Evolutionary conservation across 345 rosid species (phyloP).

Genomic region (Capsella bursapastoris): DNA sequence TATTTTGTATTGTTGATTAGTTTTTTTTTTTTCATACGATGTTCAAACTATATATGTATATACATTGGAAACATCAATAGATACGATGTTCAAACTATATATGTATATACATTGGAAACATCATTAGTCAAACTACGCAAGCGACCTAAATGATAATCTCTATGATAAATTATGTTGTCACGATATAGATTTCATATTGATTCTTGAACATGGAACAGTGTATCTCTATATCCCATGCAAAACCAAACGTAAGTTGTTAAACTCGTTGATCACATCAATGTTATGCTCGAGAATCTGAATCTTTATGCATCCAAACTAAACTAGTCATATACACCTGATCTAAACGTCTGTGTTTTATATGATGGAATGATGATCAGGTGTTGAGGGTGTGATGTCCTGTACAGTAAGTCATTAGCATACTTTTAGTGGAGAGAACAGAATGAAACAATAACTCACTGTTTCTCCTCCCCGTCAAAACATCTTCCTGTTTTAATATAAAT

Average conservation of each 20-base stretch:
- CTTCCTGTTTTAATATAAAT: neutral
- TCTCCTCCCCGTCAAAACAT: constrained; percentile 14
- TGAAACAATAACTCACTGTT: constrained; percentile 5
- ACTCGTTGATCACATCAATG: constrained; percentile 1
- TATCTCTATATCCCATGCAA: constrained; percentile 24
- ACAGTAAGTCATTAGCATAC: constrained; percentile 16
- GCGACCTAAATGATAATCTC: neutral
- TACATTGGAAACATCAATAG: too few species aligned
- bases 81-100: too few species aligned
- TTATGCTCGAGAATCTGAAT: constrained; percentile 2
- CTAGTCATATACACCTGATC: neutral
- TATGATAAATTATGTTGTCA: neutral
- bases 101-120: neutral
- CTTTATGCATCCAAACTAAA: neutral
- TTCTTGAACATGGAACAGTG: neutral
- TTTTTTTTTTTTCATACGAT: neutral
- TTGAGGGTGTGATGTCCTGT: constrained; percentile 29
- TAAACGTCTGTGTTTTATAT: constrained; percentile 14
- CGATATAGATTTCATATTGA: neutral
- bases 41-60: neutral
- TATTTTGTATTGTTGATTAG: neutral
- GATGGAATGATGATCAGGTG: neutral
- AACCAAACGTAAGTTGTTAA: constrained; percentile 9
- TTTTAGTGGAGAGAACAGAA: constrained; percentile 22
- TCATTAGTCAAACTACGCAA: neutral